phyloP scores from a whole-genome alignment of 139 green algal species.

The Chlamydomonas urium region DNA sequence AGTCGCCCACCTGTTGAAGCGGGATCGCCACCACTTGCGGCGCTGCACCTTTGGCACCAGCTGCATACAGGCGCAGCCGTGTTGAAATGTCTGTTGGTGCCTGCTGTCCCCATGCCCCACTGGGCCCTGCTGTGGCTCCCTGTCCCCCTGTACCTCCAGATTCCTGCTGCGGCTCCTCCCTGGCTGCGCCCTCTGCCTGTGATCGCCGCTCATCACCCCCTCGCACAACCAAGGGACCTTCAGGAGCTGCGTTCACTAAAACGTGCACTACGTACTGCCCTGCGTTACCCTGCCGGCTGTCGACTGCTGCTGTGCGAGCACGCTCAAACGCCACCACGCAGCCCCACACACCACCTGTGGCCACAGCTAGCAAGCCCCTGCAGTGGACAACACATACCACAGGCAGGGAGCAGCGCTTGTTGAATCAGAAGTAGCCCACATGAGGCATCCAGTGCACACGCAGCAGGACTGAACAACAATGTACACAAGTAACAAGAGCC shows the following conservation, averaged over 20 bases:
- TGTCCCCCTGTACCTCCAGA: no score
- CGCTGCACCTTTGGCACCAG: conserved; percentile 19
- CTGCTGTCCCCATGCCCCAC: no score
- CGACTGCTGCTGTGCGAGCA: conserved; percentile 20
- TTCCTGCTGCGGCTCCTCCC: no score
- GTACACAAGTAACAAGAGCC: no score
- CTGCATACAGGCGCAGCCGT: conserved; percentile 25
- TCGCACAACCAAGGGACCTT: not conserved
- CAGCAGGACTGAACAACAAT: no score
- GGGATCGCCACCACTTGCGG: conserved; percentile 55
- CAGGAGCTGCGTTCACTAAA: conserved; percentile 50
- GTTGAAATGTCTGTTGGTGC: no score
- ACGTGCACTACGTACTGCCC: conserved; percentile 74
- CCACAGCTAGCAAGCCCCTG: conserved; percentile 16
- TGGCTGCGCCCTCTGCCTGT: no score
- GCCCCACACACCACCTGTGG: conserved; percentile 60
- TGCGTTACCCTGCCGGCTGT: not conserved
- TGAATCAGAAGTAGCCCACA: no score
- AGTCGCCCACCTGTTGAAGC: conserved; percentile 37
- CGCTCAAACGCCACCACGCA: conserved; percentile 80
- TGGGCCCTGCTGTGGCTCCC: no score
- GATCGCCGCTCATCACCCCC: no score
- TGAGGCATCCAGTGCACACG: no score
- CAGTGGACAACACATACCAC: not conserved
- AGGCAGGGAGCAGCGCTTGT: not conserved